Percentiles rank a stretch among this genome's conserved stretches.
Conservation (phyloP, 2,329 filamentous ascomycete species). For the Beauveria varroae region DNA sequence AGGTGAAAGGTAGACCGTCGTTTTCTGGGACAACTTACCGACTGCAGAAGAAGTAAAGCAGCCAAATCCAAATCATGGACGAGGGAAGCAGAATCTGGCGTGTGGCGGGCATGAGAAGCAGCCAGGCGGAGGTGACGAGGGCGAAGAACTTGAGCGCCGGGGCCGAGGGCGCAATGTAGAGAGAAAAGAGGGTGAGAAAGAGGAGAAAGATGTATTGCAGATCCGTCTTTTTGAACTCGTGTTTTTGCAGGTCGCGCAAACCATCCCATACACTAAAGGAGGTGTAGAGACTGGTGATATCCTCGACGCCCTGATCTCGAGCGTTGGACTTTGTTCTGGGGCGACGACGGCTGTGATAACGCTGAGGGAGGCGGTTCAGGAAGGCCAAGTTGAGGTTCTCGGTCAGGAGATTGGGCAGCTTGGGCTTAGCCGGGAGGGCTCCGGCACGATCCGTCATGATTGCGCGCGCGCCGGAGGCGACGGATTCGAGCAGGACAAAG, state of each 20-base stretch:
- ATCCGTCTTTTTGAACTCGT: constrained; percentile 77
- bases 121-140: constrained; percentile 57
- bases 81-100: constrained; percentile 89
- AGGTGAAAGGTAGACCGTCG: neutral
- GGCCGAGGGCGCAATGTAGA: constrained; percentile 75
- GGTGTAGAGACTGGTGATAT: constrained; percentile 68
- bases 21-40: constrained; percentile 56
- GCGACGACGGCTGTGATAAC: constrained; percentile 32
- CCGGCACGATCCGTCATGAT: constrained; percentile 33
- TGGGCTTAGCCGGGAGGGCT: constrained; percentile 32
- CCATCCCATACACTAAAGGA: constrained; percentile 78
- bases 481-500: neutral
- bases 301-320: constrained; percentile 35
- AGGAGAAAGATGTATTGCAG: constrained; percentile 74
- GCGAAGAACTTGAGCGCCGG: constrained; percentile 70
- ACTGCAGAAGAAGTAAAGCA: constrained; percentile 87
- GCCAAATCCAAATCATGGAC: constrained; percentile 75
- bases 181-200: constrained; percentile 70
- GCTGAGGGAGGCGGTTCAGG: constrained; percentile 33
- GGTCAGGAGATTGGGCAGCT: constrained; percentile 32
- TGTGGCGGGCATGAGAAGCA: constrained; percentile 74
- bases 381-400: constrained; percentile 35
- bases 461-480: constrained; percentile 11
- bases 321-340: constrained; percentile 32
- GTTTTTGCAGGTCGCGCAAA: constrained; percentile 64